Evolutionary conservation across 2,329 filamentous ascomycete species (phyloP).

Genomic region (Hypomyces perniciosus): DNA sequence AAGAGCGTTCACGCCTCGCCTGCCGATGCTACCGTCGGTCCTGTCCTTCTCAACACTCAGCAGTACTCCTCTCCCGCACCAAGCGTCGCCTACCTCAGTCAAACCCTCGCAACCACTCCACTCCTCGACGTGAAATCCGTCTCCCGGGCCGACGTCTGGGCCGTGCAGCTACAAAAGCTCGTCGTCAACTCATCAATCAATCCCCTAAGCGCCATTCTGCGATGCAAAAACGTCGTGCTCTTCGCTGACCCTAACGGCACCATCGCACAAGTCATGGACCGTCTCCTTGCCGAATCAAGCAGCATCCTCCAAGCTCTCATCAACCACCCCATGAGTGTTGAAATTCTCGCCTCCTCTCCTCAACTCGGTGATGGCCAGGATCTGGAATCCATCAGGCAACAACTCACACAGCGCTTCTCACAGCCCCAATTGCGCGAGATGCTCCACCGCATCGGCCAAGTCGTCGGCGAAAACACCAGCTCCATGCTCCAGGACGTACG

Average conservation of each 20-base stretch:
- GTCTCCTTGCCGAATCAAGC: slow-evolving; percentile 68
- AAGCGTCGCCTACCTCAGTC: slow-evolving; percentile 32
- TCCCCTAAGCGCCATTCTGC: slow-evolving; percentile 73
- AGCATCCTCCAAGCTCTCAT: slow-evolving; percentile 65
- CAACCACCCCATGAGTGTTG: slow-evolving; percentile 44
- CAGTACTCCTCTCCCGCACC: background rate
- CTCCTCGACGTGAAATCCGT: slow-evolving; percentile 37
- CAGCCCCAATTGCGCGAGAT: slow-evolving; percentile 35
- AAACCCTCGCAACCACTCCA: slow-evolving; percentile 37
- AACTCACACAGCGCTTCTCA: slow-evolving; percentile 33
- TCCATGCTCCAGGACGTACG: slow-evolving; percentile 57
- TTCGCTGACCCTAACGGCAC: slow-evolving; percentile 50
- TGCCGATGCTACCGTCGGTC: slow-evolving; percentile 43
- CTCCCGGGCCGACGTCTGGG: slow-evolving; percentile 40
- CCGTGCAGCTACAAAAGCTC: slow-evolving; percentile 77
- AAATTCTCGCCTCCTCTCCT: slow-evolving; percentile 28
- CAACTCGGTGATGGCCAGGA: background rate
- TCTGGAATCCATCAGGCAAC: background rate
- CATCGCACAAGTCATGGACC: slow-evolving; percentile 56
- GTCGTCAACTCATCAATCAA: slow-evolving; percentile 77
- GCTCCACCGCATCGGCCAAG: slow-evolving; percentile 41
- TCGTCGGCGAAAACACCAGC: slow-evolving; percentile 49
- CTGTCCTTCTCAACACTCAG: slow-evolving; percentile 30
- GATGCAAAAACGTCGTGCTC: slow-evolving; percentile 71
- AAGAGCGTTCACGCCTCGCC: slow-evolving; percentile 46